Evolutionary conservation across 768 basidiomycete genomes (phyloP).

Genomic region (Russula sp.): DNA sequence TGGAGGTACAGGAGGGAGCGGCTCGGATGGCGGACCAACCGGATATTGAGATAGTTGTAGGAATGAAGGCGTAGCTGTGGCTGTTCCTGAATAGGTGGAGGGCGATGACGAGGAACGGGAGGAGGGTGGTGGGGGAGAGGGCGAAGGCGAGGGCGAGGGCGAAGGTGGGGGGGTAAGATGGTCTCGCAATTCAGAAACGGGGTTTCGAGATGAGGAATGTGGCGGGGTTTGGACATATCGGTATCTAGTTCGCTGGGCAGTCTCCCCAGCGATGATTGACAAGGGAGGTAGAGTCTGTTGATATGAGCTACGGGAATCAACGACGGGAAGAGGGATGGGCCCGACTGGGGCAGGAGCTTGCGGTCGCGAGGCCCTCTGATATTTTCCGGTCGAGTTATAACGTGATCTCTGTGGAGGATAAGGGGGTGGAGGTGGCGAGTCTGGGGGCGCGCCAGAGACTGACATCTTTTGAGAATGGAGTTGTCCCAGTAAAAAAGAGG

Average conservation of each 20-base stretch:
- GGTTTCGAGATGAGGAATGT: neutral
- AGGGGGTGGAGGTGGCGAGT: neutral
- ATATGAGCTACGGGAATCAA: neutral
- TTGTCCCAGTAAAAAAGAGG: neutral
- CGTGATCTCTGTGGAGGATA: neutral
- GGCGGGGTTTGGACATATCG: neutral
- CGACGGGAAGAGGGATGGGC: neutral
- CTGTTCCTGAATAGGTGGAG: neutral
- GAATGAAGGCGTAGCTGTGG: neutral
- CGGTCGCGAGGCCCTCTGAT: neutral
- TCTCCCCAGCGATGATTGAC: neutral
- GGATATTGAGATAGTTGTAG: neutral
- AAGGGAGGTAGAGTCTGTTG: neutral
- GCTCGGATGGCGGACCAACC: neutral
- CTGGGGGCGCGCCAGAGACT: neutral
- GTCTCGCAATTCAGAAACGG: neutral
- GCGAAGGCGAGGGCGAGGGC: neutral
- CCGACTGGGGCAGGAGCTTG: neutral
- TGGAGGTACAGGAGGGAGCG: neutral
- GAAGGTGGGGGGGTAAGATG: neutral
- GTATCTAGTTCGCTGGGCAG: neutral
- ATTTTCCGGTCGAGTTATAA: neutral
- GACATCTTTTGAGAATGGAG: neutral
- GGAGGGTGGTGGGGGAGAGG: neutral
- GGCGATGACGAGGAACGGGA: neutral